Evolutionary conservation across 2,329 filamentous ascomycete species (phyloP).

Genomic region (Zymoseptoria passerinii): DNA sequence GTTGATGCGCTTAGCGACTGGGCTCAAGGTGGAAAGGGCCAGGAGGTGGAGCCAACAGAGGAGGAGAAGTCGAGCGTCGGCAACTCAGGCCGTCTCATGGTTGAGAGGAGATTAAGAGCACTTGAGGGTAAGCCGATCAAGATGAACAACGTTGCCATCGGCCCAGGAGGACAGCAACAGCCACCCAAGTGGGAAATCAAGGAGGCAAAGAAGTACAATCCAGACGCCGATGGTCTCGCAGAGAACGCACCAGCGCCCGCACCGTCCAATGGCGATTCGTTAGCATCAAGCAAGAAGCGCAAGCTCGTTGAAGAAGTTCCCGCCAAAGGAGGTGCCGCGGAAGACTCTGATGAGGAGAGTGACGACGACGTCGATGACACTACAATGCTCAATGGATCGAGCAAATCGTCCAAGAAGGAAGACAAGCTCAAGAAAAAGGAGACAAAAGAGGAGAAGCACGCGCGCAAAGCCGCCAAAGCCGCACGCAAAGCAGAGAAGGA

Average conservation of each 20-base stretch:
- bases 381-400: slow-evolving; percentile 9
- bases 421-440: slow-evolving; percentile 25
- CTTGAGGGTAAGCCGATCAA: slow-evolving; percentile 87
- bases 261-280: slow-evolving; percentile 45
- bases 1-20: slow-evolving; percentile 82
- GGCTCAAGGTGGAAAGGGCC: slow-evolving; percentile 59
- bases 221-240: slow-evolving; percentile 79
- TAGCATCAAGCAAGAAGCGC: slow-evolving; percentile 34
- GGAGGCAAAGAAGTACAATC: slow-evolving; percentile 89
- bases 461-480: slow-evolving; percentile 21
- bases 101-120: slow-evolving; percentile 66
- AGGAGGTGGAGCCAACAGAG: slow-evolving; percentile 58
- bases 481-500: slow-evolving; percentile 32
- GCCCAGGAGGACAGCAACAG: slow-evolving; percentile 55
- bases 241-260: slow-evolving; percentile 52
- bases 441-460: slow-evolving; percentile 18
- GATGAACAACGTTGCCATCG: slow-evolving; percentile 65
- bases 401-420: slow-evolving; percentile 14
- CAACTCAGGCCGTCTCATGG: slow-evolving; percentile 59
- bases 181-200: slow-evolving; percentile 82
- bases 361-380: slow-evolving; percentile 26
- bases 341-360: slow-evolving; percentile 35
- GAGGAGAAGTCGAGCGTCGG: slow-evolving; percentile 82
- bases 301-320: slow-evolving; percentile 44
- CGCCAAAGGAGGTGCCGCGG: slow-evolving; percentile 33